These are phyloP conservation scores for Pseudonitzschia pungens DNA, from an alignment of 108 stramenopile genomes.

Conservation along the genomic window DNA sequence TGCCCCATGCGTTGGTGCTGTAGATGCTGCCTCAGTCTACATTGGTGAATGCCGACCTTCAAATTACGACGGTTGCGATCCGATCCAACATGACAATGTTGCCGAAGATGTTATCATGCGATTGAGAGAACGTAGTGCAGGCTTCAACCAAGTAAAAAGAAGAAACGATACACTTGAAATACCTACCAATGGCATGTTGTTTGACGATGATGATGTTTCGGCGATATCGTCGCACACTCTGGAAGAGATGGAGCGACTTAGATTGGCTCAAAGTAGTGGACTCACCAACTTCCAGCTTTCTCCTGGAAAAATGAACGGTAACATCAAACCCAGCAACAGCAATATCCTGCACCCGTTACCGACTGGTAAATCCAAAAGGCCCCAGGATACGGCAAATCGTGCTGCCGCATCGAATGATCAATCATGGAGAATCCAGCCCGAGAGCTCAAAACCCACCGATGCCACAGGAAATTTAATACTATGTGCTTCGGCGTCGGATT, in stretches of 20 bases:
- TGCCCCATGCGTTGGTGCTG: constrained; percentile 29
- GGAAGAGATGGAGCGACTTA: constrained; percentile 36
- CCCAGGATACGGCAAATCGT: not conserved
- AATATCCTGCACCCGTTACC: constrained; percentile 1
- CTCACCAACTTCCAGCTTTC: constrained; percentile 3
- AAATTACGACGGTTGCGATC: constrained; percentile 7
- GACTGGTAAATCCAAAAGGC: not conserved
- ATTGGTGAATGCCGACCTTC: constrained; percentile 23
- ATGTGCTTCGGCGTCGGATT: constrained; percentile 7
- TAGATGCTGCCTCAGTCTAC: constrained; percentile 30
- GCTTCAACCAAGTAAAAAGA: not conserved
- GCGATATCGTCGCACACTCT: constrained; percentile 33
- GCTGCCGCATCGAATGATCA: not conserved
- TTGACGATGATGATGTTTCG: constrained; percentile 33
- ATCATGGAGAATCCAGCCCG: not conserved
- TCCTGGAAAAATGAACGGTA: not conserved
- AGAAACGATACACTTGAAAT: constrained; percentile 30
- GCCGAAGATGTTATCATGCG: not conserved
- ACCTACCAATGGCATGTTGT: constrained; percentile 17
- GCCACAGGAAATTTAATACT: not conserved
- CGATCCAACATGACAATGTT: not conserved
- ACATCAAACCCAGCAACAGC: not conserved
- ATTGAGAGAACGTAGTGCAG: constrained; percentile 1
- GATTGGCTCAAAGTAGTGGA: not conserved
- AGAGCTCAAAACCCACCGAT: not conserved